Evolutionary conservation across 2,329 filamentous ascomycete species (phyloP), one percentile per base, ranked within the genome.

Genomic region (Claviceps citrina): DNA sequence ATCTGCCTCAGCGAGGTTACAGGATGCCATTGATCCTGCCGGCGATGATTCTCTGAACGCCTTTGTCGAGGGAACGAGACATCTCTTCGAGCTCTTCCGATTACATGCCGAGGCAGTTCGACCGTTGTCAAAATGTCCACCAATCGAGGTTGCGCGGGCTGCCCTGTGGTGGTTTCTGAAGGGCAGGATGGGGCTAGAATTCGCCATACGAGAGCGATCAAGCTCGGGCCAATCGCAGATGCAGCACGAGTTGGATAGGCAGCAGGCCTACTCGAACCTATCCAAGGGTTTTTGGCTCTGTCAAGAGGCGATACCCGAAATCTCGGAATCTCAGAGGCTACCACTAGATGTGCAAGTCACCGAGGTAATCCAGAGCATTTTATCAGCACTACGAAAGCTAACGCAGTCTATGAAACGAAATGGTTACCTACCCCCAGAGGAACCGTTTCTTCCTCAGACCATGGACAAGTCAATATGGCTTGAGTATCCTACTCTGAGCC

Each of bases 101-200:
- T 60, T 89, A 32, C 83, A 87, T 42, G 79, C 85, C 0, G 84
- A 93, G 56, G 72, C 78, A 25, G 67, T 79, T 24, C 77, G 74
- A 46, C 76, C 83, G 0, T 55, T 86, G 4, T 67, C 73, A 41
- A 68, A 71, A 24, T 79, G 74, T 38, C 65, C 75, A 0, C 67
- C 80, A 0, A 66, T 70, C 35, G 75, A 85, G 44, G 80, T 87
- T 64, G 67, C 81, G 8, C 72, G 83, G 43, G 79, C 78, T 19
- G 78, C 76, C 3, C 65, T 84, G 1, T 95, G 87, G 87, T 95
- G 87, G 87, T 93, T 94, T 52, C 55, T 93, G 34, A 81, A 76
- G 49, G 87, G 86, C 16, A 78, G 86, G 45, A 74, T 78, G 52
- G 76, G 78, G 8, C 67, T 94, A 38, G 87, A 94, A 56, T 59